Base-by-base conservation (phyloP, 225 moss, liverwort and hornwort species). In the Marchantia polymorpha region DNA sequence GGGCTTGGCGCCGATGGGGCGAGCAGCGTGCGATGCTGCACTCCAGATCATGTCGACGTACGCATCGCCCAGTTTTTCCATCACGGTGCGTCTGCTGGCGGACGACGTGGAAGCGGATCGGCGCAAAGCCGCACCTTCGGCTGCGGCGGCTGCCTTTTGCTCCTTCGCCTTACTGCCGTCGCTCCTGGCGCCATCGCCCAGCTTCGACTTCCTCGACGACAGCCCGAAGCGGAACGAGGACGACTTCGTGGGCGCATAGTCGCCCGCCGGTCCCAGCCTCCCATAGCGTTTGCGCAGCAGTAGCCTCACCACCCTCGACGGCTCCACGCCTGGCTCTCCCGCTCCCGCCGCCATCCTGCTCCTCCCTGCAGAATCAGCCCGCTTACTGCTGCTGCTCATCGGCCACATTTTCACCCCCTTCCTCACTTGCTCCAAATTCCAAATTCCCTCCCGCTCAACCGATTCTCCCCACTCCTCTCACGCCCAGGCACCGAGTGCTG, bases 51-150 rank as follows among this genome's bases (percentile, higher is more conserved):
- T 0, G 31, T 78, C 69, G 52, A 69, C 78, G 27, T 78, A 78
- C 12, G 53, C 50, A 69, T 78, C 78, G 30, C 78, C 78, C 5
- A 78, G 50, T 56, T 69, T 78, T 29, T 78, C 67, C 52, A 78
- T 69, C 27, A 52, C 22, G 10, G 78, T 26, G 29, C 78, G 78
- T 56, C 39, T 59, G n/a, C n/a, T n/a, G 9, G 29, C 11, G 0
- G 48, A 3, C 49, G 77, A 64, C 12, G 50, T 51, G 10, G 77
- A 77, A 19, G 56, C 58, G 27, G 75, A 75, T 75, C 75, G 56
- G 15, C 39, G 58, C 14, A 75, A 16, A 19, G 19, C 30, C 31
- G 75, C 7, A n/a, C n/a, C n/a, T n/a, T n/a, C n/a, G n/a, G n/a
- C n/a, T n/a, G n/a, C n/a, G 39, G 30, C 39, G 39, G 7, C 10